phyloP scores from a whole-genome alignment of 2,329 filamentous ascomycete genomes.

The Penicillium sp. region DNA sequence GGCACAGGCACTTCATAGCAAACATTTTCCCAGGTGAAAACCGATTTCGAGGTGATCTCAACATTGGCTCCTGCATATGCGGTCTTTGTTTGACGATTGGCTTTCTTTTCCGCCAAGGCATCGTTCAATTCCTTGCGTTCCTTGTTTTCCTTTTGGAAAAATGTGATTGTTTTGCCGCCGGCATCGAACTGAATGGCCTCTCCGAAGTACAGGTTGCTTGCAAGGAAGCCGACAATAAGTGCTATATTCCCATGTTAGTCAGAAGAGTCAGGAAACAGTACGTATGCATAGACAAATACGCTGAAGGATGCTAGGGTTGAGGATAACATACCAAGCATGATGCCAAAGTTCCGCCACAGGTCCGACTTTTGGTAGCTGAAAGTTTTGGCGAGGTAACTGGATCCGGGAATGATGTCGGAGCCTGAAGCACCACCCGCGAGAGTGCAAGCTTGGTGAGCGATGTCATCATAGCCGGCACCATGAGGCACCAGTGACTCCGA shows the following conservation, averaged over 20 bases:
- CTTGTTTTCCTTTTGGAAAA: conserved; percentile 41
- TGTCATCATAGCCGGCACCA: conserved; percentile 68
- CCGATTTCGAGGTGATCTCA: conserved; percentile 55
- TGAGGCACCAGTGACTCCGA: conserved; percentile 68
- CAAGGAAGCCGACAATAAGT: conserved; percentile 36
- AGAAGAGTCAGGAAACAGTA: not conserved
- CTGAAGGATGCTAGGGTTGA: not conserved
- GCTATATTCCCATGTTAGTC: not conserved
- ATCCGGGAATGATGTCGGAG: conserved; percentile 62
- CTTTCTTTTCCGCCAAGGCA: conserved; percentile 42
- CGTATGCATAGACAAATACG: not conserved
- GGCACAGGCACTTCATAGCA: conserved; percentile 52
- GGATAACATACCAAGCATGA: conserved; percentile 29
- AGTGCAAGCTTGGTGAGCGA: conserved; percentile 78
- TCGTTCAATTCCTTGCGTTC: conserved; percentile 40
- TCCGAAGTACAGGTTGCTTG: conserved; percentile 40
- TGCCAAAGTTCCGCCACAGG: conserved; percentile 64
- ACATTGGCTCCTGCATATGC: conserved; percentile 45
- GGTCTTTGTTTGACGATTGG: conserved; percentile 35
- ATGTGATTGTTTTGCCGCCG: conserved; percentile 44
- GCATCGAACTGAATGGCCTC: conserved; percentile 41
- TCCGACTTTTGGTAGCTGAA: conserved; percentile 68
- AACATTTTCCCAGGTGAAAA: conserved; percentile 56
- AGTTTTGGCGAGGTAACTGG: conserved; percentile 65
- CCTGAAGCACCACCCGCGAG: conserved; percentile 70